Evolutionary conservation across 495 filamentous ascomycete genomes (phyloP), one percentile per base, ranked within the genome.

Genomic region (Tuber brumale): DNA sequence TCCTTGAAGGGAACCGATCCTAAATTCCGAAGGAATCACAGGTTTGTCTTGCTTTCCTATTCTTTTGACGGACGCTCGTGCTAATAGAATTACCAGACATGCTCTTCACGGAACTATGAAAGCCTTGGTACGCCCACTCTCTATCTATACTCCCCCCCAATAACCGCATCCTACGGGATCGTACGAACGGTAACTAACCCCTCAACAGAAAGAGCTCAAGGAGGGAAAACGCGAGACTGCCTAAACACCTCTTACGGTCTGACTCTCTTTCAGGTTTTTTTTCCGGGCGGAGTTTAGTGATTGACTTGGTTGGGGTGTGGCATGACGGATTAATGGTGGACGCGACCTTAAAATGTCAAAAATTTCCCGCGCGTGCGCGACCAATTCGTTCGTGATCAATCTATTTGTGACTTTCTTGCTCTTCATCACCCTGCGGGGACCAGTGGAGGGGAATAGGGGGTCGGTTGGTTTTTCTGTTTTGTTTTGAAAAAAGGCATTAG

Each of bases 1-100:
- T 97, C 95, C 84, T 90, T 98, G 82, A 97, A 97, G 83, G 95
- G 95, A 85, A 97, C 95, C 84, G 95, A 99, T 88, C 93, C 95
- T 85, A 99, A 99, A 91, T 99, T 98, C 90, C 91, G 95, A 86
- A 90, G 95, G 87, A 99, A 99, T 89, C 96, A 99, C 88, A 92
- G 94, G 86, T 82, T 21, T 46, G 71, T 75, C 76, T 41, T 14
- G 45, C 51, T 9, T 42, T 23, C 35, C 42, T 23, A 46, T 39
- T 74, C 70, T 71, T 23, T 45, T 44, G 19, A 35, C 35, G 42
- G 61, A 73, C 70, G 39, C 73, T 80, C 35, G 71, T 69, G 7
- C 48, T 39, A 66, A n/a, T 12, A 51, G 51, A 43, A 72, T 31
- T 31, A n/a, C 31, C 70, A 82, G 81, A 84, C 94, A 98, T 90